Percentiles rank a stretch among this genome's conserved stretches.
Conservation (phyloP, 2,329 filamentous ascomycete species). For the Talaromyces sp. region DNA sequence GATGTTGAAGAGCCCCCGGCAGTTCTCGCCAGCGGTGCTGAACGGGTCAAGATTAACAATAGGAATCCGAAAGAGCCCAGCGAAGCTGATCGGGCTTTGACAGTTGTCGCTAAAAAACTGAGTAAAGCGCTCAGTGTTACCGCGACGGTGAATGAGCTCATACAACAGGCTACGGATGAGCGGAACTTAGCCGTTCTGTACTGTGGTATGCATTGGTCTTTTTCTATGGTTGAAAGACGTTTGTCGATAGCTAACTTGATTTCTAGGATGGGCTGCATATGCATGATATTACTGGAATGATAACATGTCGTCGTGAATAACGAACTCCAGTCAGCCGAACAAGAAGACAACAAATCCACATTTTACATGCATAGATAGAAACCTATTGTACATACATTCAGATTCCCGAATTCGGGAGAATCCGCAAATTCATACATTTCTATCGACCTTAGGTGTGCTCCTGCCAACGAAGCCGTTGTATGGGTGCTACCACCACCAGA, state of each 20-base stretch:
- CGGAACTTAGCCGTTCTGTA: conserved; percentile 87
- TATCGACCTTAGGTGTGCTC: not conserved
- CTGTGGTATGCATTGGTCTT: conserved; percentile 57
- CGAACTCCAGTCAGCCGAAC: not conserved
- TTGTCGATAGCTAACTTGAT: not conserved
- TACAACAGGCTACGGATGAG: conserved; percentile 93
- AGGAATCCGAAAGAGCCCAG: conserved; percentile 50
- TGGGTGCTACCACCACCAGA: too few relatives aligned
- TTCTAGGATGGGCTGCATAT: conserved; percentile 51
- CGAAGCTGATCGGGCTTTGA: conserved; percentile 87
- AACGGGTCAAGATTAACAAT: conserved; percentile 1
- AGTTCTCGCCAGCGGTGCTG: conserved; percentile 5
- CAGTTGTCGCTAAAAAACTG: conserved; percentile 93
- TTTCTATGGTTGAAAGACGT: not conserved
- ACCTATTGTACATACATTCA: not conserved
- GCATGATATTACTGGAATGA: conserved; percentile 25
- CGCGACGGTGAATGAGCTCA: conserved; percentile 93
- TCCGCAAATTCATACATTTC: not conserved
- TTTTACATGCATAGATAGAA: not conserved
- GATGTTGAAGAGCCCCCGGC: conserved; percentile 39
- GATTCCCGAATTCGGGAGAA: not conserved
- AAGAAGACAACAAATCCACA: not conserved
- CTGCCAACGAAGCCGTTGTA: not conserved
- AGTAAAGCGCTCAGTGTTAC: conserved; percentile 90
- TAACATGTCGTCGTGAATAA: not conserved